Evolutionary conservation across 2,329 filamentous ascomycete species (phyloP).

Genomic region (Venturia oleaginea): DNA sequence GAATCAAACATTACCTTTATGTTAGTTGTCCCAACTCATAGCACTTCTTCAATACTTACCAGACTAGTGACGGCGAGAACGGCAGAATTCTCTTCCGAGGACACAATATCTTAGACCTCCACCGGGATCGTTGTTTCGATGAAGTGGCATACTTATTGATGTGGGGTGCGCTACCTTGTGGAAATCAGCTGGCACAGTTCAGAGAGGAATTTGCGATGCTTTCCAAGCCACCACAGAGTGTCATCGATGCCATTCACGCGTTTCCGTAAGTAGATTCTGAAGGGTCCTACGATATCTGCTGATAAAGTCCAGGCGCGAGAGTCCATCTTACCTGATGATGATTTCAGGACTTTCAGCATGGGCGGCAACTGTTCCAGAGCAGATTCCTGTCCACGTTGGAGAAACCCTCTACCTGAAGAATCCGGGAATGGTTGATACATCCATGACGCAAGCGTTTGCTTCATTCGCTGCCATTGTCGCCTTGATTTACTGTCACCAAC

Average conservation of each 20-base stretch:
- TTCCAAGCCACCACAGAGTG: neutral
- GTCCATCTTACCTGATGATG: slow-evolving; percentile 13
- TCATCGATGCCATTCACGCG: neutral
- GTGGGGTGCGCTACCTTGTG: neutral
- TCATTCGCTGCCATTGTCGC: slow-evolving; percentile 44
- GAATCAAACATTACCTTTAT: neutral
- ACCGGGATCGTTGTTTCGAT: neutral
- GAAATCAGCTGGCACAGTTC: neutral
- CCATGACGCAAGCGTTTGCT: slow-evolving; percentile 44
- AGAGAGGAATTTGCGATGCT: neutral
- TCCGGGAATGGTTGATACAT: slow-evolving; percentile 39
- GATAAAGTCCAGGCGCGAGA: neutral
- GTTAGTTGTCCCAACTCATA: neutral
- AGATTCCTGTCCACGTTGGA: slow-evolving; percentile 14
- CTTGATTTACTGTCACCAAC: slow-evolving; percentile 44
- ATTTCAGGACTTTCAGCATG: slow-evolving; percentile 38
- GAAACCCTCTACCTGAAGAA: slow-evolving; percentile 41
- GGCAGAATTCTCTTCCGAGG: slow-evolving; percentile 2
- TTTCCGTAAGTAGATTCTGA: neutral
- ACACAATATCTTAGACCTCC: neutral
- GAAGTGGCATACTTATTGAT: slow-evolving; percentile 3
- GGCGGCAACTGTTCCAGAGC: slow-evolving; percentile 11
- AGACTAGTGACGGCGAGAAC: neutral
- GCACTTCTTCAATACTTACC: neutral
- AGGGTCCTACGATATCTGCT: neutral